phyloP scores from a whole-genome alignment of 176 grass and related monocot genomes.

The Bromus sterilis region DNA sequence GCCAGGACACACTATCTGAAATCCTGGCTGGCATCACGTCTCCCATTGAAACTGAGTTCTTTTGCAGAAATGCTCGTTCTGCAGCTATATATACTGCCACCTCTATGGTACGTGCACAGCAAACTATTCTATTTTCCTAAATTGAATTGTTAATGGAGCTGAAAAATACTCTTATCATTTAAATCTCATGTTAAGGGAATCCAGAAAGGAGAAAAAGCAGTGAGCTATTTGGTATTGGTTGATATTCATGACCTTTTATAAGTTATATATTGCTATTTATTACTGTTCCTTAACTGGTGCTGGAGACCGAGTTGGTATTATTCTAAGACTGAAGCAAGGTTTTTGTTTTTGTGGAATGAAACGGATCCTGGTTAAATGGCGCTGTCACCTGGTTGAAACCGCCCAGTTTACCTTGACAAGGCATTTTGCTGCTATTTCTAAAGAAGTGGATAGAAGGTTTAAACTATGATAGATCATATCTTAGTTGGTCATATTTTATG shows the following conservation, averaged over 20 bases:
- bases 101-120: neutral
- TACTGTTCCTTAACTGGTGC: neutral
- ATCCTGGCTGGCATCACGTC: neutral
- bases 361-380: neutral
- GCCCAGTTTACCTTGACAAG: neutral
- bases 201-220: neutral
- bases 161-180: neutral
- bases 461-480: neutral
- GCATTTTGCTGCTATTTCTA: neutral
- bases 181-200: neutral
- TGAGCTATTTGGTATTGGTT: neutral
- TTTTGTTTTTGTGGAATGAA: neutral
- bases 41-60: constrained; percentile 9
- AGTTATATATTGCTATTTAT: neutral
- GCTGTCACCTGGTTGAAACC: neutral
- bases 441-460: neutral
- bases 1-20: neutral
- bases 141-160: neutral
- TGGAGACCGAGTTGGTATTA: neutral
- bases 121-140: neutral
- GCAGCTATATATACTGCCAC: neutral
- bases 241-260: neutral
- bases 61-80: neutral
- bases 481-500: neutral
- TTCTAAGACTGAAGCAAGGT: neutral